phyloP scores from a whole-genome alignment of 768 basidiomycete species.

The Rhizopogon vulgaris region DNA sequence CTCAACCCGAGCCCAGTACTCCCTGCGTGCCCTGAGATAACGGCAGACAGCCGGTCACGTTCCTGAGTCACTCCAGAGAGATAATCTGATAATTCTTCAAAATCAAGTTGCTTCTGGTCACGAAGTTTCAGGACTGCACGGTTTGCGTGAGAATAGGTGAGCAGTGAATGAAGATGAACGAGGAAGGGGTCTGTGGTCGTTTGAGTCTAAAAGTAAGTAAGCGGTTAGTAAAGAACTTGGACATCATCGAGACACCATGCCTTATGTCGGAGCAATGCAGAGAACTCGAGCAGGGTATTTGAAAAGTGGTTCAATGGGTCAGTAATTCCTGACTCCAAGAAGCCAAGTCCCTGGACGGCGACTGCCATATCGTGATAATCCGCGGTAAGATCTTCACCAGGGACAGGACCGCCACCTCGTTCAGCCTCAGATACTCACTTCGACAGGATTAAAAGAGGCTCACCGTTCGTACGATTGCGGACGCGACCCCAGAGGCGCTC shows the following conservation, averaged over 20 bases:
- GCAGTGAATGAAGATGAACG: constrained; percentile 80
- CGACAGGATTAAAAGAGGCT: constrained; percentile 33
- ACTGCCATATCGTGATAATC: constrained; percentile 98
- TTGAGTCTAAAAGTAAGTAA: constrained; percentile 51
- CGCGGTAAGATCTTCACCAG: constrained; percentile 87
- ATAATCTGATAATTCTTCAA: constrained; percentile 95
- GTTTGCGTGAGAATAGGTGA: constrained; percentile 92
- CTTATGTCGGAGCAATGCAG: constrained; percentile 78
- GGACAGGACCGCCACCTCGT: constrained; percentile 77
- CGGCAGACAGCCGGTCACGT: constrained; percentile 85
- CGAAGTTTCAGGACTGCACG: constrained; percentile 91
- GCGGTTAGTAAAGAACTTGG: background rate
- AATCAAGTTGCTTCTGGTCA: constrained; percentile 98
- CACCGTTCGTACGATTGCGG: constrained; percentile 81
- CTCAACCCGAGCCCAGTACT: constrained; percentile 79
- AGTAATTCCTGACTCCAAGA: constrained; percentile 97
- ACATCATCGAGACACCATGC: constrained; percentile 34
- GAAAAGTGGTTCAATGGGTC: constrained; percentile 97
- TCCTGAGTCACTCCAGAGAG: constrained; percentile 89
- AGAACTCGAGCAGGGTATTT: constrained; percentile 92
- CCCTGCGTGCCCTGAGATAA: constrained; percentile 84
- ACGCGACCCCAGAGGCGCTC: constrained; percentile 79
- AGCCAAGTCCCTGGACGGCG: constrained; percentile 94
- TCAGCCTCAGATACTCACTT: constrained; percentile 67
- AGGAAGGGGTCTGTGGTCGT: constrained; percentile 91